Conservation (phyloP, 768 basidiomycete species). For the Boletellus emodensis region DNA sequence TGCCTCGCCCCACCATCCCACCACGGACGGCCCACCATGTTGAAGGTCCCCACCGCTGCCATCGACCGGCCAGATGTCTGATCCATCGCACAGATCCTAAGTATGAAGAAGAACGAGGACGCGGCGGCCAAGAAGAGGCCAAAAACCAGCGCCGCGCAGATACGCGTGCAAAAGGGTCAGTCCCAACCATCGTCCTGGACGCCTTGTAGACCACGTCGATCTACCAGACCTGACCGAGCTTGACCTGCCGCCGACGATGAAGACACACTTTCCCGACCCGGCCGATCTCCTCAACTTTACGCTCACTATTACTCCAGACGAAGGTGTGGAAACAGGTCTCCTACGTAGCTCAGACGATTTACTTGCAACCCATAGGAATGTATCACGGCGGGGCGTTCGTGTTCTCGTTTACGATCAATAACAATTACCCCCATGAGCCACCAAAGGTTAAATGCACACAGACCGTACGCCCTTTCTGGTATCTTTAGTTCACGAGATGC, state of each 20-base stretch:
- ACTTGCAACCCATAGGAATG: constrained; percentile 63
- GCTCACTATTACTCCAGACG: constrained; percentile 93
- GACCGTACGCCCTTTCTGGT: constrained; percentile 52
- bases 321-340: constrained; percentile 53
- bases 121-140: constrained; percentile 97
- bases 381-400: constrained; percentile 93
- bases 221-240: constrained; percentile 88
- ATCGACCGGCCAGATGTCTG: constrained; percentile 1
- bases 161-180: constrained; percentile 98
- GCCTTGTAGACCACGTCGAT: constrained; percentile 1
- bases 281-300: constrained; percentile 95
- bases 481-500: background rate
- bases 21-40: constrained; percentile 31
- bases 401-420: constrained; percentile 95
- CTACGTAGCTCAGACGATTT: background rate
- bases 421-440: constrained; percentile 98
- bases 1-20: constrained; percentile 18
- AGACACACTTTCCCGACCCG: constrained; percentile 89
- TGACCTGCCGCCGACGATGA: constrained; percentile 94
- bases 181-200: background rate
- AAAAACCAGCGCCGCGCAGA: constrained; percentile 96
- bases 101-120: constrained; percentile 99
- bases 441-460: constrained; percentile 98
- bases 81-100: constrained; percentile 74
- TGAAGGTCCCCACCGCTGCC: constrained; percentile 35